These are phyloP conservation scores for Pisolithus microcarpus DNA, from an alignment of 768 basidiomycete genomes.

Conservation along the genomic window DNA sequence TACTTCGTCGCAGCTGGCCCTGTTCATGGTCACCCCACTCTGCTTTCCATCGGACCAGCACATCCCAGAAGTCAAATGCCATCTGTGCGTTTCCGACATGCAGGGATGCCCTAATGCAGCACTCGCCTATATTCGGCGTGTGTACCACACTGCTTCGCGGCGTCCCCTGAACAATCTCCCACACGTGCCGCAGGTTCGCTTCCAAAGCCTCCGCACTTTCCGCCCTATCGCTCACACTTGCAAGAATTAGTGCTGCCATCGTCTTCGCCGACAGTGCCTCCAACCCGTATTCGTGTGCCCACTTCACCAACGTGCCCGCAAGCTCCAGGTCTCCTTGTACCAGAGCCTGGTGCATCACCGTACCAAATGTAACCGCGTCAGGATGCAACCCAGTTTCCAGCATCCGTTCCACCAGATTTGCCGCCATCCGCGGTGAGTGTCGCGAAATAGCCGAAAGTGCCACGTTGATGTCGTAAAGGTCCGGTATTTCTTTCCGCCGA, in stretches of 20 bases:
- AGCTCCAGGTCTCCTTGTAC: slow-evolving; percentile 37
- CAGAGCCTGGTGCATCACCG: slow-evolving; percentile 54
- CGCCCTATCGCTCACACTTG: slow-evolving; percentile 25
- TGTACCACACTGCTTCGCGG: slow-evolving; percentile 29
- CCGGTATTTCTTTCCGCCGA: slow-evolving; percentile 45
- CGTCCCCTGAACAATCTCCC: slow-evolving; percentile 37
- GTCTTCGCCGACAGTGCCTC: slow-evolving; percentile 41
- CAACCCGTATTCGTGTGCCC: slow-evolving; percentile 31
- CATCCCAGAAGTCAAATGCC: slow-evolving; percentile 57
- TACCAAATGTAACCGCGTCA: slow-evolving; percentile 51
- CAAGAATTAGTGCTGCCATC: slow-evolving; percentile 41
- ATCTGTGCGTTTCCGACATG: slow-evolving; percentile 39
- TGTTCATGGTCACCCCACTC: slow-evolving; percentile 47
- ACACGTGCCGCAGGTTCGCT: slow-evolving; percentile 34
- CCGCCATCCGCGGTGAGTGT: slow-evolving; percentile 40
- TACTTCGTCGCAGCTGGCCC: slow-evolving; percentile 32
- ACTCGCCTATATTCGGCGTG: slow-evolving; percentile 44
- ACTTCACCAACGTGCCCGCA: slow-evolving; percentile 35
- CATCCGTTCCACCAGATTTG: slow-evolving; percentile 46
- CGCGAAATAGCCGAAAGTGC: slow-evolving; percentile 48
- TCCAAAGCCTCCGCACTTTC: slow-evolving; percentile 21
- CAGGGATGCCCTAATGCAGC: slow-evolving; percentile 46
- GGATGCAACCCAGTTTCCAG: slow-evolving; percentile 39
- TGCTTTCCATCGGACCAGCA: slow-evolving; percentile 37
- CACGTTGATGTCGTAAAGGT: slow-evolving; percentile 60